Base-by-base conservation (phyloP, 495 filamentous ascomycete species). In the Coniosporium apollinis region DNA sequence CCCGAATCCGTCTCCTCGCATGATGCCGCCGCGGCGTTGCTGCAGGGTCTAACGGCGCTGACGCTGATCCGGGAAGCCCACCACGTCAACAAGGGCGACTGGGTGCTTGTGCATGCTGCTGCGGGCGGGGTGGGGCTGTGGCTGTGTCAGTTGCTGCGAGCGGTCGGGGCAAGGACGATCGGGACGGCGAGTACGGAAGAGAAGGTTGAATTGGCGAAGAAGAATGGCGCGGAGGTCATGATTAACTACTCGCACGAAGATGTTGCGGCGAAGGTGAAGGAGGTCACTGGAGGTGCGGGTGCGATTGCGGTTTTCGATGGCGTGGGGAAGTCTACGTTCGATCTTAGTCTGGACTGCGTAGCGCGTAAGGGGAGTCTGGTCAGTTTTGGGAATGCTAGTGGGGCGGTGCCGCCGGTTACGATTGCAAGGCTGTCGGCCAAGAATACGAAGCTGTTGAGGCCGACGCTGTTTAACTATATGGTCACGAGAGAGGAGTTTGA, bases 41-140 rank as follows among this genome's bases (percentile, higher is more conserved):
- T 94, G 28, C 89, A 92, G 47, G 89, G 82, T 3, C 53, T 97
- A 33, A 96, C 89, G 0, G 87, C 89, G 1, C 59, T 93, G 19
- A 75, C 84, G 0, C 60, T 94, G 25, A 72, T 79, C 8, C 74
- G 79, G 47, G 89, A 94, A 54, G 69, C 77, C 9, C 70, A 85
- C 40, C 50, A 60, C 1, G 79, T 94, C 19, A 60, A 80, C 47
- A 67, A 64, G 51, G 82, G 76, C 1, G 82, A 92, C 38, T 91
- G 76, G 74, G 67, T 89, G 5, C 70, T 97, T 1, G 69, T 96
- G 21, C 83, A 92, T 44, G 87, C 89, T 0, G 89, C 89, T 0
- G 85, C 86, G 6, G 89, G 89, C 28, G 89, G 89, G 3, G 80
- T 84, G 0, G 89, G 87, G 0, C 62, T 76, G 28, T 71, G 77